A percentile compares a stretch with the other conserved stretches of the same genome.
phyloP scores from a whole-genome alignment of 768 basidiomycete genomes.

The Tulasnella sp. region DNA sequence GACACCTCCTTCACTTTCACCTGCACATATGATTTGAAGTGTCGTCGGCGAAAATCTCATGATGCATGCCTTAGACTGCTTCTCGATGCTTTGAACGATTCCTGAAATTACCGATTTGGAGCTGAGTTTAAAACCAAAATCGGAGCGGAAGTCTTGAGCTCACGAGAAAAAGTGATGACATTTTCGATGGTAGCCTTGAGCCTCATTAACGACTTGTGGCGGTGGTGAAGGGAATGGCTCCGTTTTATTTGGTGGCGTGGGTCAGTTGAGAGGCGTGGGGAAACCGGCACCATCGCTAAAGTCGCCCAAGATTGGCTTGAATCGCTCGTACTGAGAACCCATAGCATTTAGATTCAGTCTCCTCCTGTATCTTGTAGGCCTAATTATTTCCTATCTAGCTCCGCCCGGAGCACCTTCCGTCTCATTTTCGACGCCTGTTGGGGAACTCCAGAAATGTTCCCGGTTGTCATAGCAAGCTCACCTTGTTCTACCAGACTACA shows the following conservation, averaged over 20 bases:
- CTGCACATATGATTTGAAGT: conserved; percentile 84
- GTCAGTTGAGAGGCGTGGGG: background rate
- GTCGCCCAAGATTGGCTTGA: background rate
- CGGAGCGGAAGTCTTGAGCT: conserved; percentile 37
- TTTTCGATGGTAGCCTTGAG: conserved; percentile 65
- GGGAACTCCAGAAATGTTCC: no score
- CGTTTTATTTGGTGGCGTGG: background rate
- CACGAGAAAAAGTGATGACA: conserved; percentile 60
- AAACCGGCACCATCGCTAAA: background rate
- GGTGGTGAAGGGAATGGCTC: background rate
- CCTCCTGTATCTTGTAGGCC: no score
- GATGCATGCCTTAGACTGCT: conserved; percentile 80
- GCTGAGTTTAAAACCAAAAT: conserved; percentile 33
- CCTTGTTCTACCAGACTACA: no score
- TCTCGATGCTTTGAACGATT: conserved; percentile 80
- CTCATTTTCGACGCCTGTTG: no score
- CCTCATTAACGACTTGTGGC: conserved; percentile 51
- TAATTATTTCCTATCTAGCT: no score
- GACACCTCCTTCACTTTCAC: conserved; percentile 79
- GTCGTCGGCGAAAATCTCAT: conserved; percentile 74
- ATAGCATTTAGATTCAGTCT: background rate
- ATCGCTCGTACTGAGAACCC: background rate
- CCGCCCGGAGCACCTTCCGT: no score
- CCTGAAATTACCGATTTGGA: conserved; percentile 48
- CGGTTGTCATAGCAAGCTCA: no score